phyloP scores from a whole-genome alignment of 768 basidiomycete genomes.

The Candolleomyces eurysporus region DNA sequence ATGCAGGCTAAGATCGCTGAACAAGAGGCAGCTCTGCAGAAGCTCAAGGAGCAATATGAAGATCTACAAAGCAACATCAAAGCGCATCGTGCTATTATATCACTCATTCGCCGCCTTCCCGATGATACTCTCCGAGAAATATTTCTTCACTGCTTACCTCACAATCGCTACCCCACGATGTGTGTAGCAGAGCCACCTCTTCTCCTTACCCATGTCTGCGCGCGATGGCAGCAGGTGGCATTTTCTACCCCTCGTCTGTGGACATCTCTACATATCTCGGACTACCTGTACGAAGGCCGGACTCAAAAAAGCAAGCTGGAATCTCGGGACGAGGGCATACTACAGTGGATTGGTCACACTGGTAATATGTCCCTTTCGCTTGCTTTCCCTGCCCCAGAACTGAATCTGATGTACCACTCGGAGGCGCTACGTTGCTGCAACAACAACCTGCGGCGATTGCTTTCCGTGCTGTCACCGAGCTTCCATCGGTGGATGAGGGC shows the following conservation, averaged over 20 bases:
- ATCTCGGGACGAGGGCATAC: background rate
- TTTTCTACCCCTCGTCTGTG: constrained; percentile 6
- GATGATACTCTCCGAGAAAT: constrained; percentile 7
- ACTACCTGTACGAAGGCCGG: background rate
- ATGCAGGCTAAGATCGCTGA: background rate
- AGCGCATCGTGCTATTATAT: background rate
- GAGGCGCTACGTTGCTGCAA: no score
- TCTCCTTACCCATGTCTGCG: constrained; percentile 6
- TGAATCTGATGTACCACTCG: no score
- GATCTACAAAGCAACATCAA: background rate
- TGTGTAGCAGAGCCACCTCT: constrained; percentile 5
- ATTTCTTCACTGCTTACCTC: constrained; percentile 10
- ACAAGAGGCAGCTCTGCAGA: background rate
- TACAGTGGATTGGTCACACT: background rate
- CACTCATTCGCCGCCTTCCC: background rate
- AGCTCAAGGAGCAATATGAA: background rate
- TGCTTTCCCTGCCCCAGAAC: background rate
- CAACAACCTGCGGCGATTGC: background rate
- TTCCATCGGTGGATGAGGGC: background rate
- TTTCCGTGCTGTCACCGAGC: background rate
- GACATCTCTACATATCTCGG: constrained; percentile 8
- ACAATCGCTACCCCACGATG: constrained; percentile 3
- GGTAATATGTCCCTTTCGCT: background rate
- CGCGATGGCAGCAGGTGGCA: constrained; percentile 5
- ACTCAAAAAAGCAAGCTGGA: background rate